A percentile compares a stretch with the other conserved stretches of the same genome.
Conservation (phyloP, 139 green algal genomes). For the Tetraselmis chui region DNA sequence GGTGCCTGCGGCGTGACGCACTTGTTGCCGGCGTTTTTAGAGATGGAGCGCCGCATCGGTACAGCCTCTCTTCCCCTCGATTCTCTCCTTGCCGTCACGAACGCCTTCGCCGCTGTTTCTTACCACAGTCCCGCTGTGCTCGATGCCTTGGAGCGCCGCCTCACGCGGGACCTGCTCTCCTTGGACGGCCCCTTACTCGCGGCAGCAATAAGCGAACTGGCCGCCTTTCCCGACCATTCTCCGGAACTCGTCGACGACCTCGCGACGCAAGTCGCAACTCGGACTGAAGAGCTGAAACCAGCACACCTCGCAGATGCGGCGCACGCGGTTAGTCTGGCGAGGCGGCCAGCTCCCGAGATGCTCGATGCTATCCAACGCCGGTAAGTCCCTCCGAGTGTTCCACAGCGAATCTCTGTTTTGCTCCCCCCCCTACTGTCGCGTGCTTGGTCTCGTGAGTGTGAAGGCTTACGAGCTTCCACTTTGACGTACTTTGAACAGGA, state of each 20-base stretch:
- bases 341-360: background rate
- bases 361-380: no score
- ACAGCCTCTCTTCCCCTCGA: background rate
- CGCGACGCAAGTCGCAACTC: background rate
- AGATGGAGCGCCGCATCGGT: background rate
- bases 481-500: no score
- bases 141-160: background rate
- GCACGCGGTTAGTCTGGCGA: background rate
- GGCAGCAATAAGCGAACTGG: background rate
- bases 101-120: background rate
- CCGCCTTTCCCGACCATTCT: background rate
- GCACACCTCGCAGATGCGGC: background rate
- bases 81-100: background rate
- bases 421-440: no score
- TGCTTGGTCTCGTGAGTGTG: no score
- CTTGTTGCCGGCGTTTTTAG: background rate
- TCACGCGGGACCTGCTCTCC: background rate
- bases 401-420: no score
- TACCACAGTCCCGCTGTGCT: background rate
- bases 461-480: no score
- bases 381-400: no score
- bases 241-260: background rate
- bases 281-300: background rate
- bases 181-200: background rate
- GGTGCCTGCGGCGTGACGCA: background rate